Evolutionary conservation across 2,329 filamentous ascomycete genomes (phyloP), one percentile per base, ranked within the genome.

Genomic region (Curvularia lunata): DNA sequence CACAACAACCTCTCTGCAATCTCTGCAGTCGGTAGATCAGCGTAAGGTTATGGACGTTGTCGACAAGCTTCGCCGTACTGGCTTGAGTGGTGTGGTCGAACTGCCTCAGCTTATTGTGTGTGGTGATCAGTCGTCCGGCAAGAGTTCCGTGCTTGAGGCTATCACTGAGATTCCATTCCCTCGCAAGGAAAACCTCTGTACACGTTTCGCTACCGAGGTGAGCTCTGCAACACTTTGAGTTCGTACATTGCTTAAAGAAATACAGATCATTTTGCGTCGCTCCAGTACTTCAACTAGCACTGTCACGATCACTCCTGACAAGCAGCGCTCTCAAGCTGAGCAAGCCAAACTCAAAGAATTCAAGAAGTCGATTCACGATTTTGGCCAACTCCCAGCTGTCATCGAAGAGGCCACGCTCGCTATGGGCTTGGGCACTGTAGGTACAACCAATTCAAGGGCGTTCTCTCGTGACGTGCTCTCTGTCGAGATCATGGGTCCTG

Each of bases 81-180:
- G 85, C 1, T 61, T 79, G 18, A 71, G 64, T 21, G 66, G 69
- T 5, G 66, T 74, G 5, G 65, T 79, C 0, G 74, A 62, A 27
- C 58, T 72, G 16, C 69, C 70, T 4, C 69, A 73, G 45, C 48
- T 78, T 25, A 58, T 68, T 1, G 68, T 71, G 5, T 66, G 62
- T 21, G 59, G 87, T 4, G 83, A 86, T 52, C 84, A 86, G 54
- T 86, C 83, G 0, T 82, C 83, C 0, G 86, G 86, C 2, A 89
- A 89, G 67, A 86, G 83, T n/a, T 88, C 85, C 0, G 85, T 88
- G 0, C 80, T 89, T 0, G 84, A 89, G 61, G 87, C 86, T 0
- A 85, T 90, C 46, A 85, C 86, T 0, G 81, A 83, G 9, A 82
- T 90, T 1, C 80, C 81, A 0, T 88, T 89, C 46, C 84, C 85